phyloP scores from a whole-genome alignment of 345 rosid species.

The Alliaria petiolata region DNA sequence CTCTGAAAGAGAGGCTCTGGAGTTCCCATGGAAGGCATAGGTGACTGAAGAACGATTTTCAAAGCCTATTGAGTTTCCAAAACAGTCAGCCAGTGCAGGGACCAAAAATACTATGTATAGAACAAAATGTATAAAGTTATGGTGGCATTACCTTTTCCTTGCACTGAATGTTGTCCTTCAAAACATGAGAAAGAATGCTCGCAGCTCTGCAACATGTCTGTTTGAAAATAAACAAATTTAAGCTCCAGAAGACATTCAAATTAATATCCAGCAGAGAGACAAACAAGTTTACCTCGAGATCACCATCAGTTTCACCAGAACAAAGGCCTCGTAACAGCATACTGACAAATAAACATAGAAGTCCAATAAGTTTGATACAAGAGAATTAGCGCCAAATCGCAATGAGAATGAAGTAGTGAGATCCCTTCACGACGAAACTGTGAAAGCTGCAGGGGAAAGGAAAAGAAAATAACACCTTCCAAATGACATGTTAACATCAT shows the following conservation, averaged over 20 bases:
- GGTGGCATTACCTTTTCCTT: conserved; percentile 70
- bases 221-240: conserved; percentile 15
- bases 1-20: conserved; percentile 87
- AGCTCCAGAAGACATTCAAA: neutral
- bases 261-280: neutral
- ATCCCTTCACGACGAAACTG: neutral
- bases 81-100: conserved; percentile 8
- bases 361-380: neutral
- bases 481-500: conserved; percentile 92
- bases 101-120: neutral
- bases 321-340: conserved; percentile 88
- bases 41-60: conserved; percentile 71
- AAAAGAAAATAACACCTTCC: conserved; percentile 65
- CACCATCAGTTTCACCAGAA: conserved; percentile 78
- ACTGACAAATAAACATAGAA: conserved; percentile 45
- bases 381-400: neutral
- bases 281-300: conserved; percentile 73
- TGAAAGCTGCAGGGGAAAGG: neutral
- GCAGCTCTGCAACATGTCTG: conserved; percentile 98
- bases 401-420: neutral
- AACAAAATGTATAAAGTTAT: neutral
- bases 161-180: conserved; percentile 73
- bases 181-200: conserved; percentile 82
- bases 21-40: conserved; percentile 68
- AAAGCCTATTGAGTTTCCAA: conserved; percentile 48